Base-by-base conservation (phyloP, 495 filamentous ascomycete species). In the Trichoderma virens region DNA sequence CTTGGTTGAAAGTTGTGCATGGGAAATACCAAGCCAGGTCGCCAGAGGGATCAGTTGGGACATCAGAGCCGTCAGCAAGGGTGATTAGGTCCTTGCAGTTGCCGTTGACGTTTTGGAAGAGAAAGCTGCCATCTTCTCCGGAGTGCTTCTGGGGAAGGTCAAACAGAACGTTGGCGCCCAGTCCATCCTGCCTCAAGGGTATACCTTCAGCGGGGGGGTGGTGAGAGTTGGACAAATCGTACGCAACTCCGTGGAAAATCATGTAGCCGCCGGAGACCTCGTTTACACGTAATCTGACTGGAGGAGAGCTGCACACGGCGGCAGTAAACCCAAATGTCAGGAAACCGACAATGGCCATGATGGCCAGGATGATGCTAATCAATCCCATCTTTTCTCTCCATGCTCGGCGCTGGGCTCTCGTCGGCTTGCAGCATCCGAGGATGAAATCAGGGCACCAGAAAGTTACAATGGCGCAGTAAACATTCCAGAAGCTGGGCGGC, bases 371-470 rank as follows among this genome's bases (percentile, higher is more conserved):
- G 70, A 98, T 84, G 78, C 91, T 95, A 72, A 97, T 89, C 63
- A 99, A 79, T 6, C 95, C 95, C 82, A 99, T 96, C 82, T 99
- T 99, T 74, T 99, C 95, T 64, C 95, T 86, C 95, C 95, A 99
- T 20, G 95, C 95, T 67, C 91, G 84, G 66, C 93, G 90, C 73
- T 97, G 92, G 20, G 86, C 91, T 75, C 89, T 94, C 59, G 88
- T 77, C n/a, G 89, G 85, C 81, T 90, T 96, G 69, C 91, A 91
- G 72, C 92, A 97, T 62, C 78, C 82, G 43, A 99, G 77, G 18
- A 96, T 74, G 62, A 91, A 88, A 70, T 92, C 90, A 0, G 95
- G 95, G 64, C 88, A 89, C 91, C 95, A 97, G 69, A 97, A 98
- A 2, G 94, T 99, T 65, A 99, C 74, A 59, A 97, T 80, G 11